Conservation (phyloP, 148 eudicot species). For the Rhododendron mucronatum region DNA sequence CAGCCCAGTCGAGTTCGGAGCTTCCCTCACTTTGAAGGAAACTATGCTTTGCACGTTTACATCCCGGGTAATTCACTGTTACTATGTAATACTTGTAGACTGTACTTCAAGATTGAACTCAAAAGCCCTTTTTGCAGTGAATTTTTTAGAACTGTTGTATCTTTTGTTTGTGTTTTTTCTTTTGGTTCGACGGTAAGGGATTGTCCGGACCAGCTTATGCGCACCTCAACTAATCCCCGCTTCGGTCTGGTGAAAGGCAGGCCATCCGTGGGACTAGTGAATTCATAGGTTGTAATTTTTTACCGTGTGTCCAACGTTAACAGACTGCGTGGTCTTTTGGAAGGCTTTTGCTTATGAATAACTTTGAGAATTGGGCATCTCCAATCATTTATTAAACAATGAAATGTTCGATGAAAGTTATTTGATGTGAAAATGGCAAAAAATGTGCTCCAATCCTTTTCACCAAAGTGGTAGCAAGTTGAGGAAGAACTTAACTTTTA, state of each 20-base stretch:
- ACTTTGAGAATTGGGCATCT: not conserved
- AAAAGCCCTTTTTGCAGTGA: not conserved
- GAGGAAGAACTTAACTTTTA: not conserved
- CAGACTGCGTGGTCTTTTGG: not conserved
- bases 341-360: slow-evolving; percentile 1
- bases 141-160: not conserved
- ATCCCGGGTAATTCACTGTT: slow-evolving; percentile 53
- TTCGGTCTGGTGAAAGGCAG: too few species aligned
- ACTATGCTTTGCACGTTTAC: slow-evolving; percentile 82
- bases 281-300: too few species aligned
- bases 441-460: not conserved
- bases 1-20: slow-evolving; percentile 59
- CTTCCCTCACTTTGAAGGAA: slow-evolving; percentile 92
- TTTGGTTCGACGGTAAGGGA: too few species aligned
- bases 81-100: not conserved
- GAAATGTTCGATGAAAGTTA: not conserved
- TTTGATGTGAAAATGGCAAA: not conserved
- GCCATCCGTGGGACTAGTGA: too few species aligned
- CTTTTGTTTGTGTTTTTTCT: not conserved
- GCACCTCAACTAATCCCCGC: too few species aligned
- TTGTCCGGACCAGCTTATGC: too few species aligned
- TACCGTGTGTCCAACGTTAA: too few species aligned
- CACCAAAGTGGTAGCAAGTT: not conserved
- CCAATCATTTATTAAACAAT: not conserved
- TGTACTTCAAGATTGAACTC: not conserved